A percentile compares a stretch with the other conserved stretches of the same genome.
Evolutionary conservation across 306 rosid species (phyloP).

Genomic region (Rubus idaeus): DNA sequence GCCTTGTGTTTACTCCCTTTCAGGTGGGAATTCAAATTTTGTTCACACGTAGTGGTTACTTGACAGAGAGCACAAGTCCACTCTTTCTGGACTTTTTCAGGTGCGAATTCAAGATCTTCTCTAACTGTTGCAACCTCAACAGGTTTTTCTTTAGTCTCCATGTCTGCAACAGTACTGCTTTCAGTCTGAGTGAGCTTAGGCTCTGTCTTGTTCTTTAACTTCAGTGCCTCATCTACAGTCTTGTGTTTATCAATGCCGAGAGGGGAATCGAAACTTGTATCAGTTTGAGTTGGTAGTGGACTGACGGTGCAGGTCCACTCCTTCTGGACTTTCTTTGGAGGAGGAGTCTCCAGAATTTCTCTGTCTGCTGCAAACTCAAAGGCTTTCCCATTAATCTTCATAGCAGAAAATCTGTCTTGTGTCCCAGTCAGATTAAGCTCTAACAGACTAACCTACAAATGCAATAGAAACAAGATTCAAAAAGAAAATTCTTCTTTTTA

Average conservation of each 20-base stretch:
- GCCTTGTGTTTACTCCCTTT: conserved; percentile 38
- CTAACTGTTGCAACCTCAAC: conserved; percentile 5
- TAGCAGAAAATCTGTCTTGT: not conserved
- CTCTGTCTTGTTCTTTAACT: not conserved
- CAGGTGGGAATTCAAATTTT: conserved; percentile 21
- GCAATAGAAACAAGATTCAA: not conserved
- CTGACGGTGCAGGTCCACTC: conserved; percentile 28
- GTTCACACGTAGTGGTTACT: conserved; percentile 17
- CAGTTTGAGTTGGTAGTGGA: conserved; percentile 15
- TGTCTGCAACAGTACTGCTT: not conserved
- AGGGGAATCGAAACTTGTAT: not conserved
- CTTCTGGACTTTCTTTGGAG: conserved; percentile 34
- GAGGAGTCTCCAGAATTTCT: conserved; percentile 16
- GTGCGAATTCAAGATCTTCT: conserved; percentile 20
- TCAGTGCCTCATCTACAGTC: not conserved
- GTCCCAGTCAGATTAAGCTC: not conserved
- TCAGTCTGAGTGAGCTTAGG: not conserved
- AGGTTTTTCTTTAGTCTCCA: not conserved
- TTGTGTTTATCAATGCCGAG: not conserved
- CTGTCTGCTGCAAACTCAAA: conserved; percentile 2
- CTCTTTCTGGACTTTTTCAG: conserved; percentile 39
- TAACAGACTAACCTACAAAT: conserved; percentile 27
- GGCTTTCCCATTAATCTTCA: conserved; percentile 1
- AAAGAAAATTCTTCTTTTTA: not conserved
- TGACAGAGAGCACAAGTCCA: conserved; percentile 51